A percentile compares a stretch with the other conserved stretches of the same genome.
Conservation (phyloP, 108 stramenopile species). For the Parietichytrium sp. region DNA sequence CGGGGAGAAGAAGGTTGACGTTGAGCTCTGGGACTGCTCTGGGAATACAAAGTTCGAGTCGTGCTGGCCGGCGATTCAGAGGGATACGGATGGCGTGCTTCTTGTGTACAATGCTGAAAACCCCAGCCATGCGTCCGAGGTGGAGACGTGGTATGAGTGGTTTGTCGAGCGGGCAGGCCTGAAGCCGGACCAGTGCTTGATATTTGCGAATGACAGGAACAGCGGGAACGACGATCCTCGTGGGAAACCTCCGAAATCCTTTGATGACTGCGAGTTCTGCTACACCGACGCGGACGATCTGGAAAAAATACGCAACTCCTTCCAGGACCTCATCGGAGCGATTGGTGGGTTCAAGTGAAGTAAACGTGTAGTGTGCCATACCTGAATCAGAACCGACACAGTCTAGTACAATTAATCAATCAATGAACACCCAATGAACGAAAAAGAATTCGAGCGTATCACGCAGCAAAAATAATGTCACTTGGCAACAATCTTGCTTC, state of each 20-base stretch:
- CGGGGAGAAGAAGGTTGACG: neutral
- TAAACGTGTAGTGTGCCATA: too few species aligned
- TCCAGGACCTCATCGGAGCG: slow-evolving; percentile 10
- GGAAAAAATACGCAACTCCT: neutral
- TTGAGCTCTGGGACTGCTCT: slow-evolving; percentile 22
- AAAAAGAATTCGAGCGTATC: too few species aligned
- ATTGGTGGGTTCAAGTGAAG: slow-evolving; percentile 29
- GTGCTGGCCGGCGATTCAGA: slow-evolving; percentile 34
- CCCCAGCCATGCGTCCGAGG: slow-evolving; percentile 8
- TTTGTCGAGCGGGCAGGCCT: neutral
- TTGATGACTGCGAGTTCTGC: slow-evolving; percentile 10
- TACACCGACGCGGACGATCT: neutral
- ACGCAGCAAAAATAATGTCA: too few species aligned
- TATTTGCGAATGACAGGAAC: neutral
- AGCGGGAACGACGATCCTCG: slow-evolving; percentile 5
- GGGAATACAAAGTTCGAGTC: slow-evolving; percentile 1
- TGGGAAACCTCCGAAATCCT: neutral
- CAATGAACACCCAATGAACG: too few species aligned
- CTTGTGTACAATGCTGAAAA: slow-evolving; percentile 33
- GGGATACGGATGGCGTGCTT: slow-evolving; percentile 3
- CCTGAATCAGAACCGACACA: too few species aligned
- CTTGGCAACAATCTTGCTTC: too few species aligned
- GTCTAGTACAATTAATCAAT: too few species aligned
- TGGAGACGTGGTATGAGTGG: slow-evolving; percentile 39
- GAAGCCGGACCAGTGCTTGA: neutral